Evolutionary conservation across 164 flowering plant genomes (phyloP).

Genomic region (Dillenia turbinata): DNA sequence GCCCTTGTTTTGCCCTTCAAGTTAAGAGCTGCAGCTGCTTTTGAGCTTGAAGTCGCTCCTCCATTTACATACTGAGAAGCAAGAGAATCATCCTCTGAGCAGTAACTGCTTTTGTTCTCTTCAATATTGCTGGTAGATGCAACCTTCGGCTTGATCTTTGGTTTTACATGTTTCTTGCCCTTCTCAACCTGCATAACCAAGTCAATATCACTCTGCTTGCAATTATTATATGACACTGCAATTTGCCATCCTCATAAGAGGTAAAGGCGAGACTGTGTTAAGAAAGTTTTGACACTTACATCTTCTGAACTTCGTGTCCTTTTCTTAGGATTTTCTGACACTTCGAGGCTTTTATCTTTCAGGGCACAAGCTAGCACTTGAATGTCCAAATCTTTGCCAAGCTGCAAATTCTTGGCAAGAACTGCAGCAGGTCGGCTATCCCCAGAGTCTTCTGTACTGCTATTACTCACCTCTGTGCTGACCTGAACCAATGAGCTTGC

Average conservation of each 20-base stretch:
- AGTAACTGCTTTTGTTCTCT: conserved; percentile 39
- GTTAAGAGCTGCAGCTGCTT: conserved; percentile 24
- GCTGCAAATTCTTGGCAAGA: conserved; percentile 15
- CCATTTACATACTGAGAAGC: conserved; percentile 39
- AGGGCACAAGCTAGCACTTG: conserved; percentile 1
- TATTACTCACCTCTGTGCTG: conserved; percentile 25
- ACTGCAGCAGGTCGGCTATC: conserved; percentile 6
- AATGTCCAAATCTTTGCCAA: conserved; percentile 16
- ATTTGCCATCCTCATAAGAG: no score
- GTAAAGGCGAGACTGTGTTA: no score
- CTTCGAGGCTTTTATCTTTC: conserved; percentile 14
- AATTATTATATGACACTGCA: no score
- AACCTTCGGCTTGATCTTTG: conserved; percentile 40
- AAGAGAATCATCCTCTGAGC: conserved; percentile 66
- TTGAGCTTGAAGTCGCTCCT: conserved; percentile 22
- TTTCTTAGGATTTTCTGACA: conserved; percentile 39
- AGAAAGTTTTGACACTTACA: conserved; percentile 30
- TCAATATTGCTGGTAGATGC: conserved; percentile 19
- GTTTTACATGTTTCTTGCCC: conserved; percentile 40
- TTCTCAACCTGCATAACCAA: conserved; percentile 28
- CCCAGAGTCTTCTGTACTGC: conserved; percentile 19
- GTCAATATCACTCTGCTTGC: no score
- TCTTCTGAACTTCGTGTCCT: conserved; percentile 31
- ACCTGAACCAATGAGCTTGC: conserved; percentile 8
- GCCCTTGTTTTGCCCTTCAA: conserved; percentile 40